Conservation (phyloP, 2,329 filamentous ascomycete species). For the Aureobasidium sp. region DNA sequence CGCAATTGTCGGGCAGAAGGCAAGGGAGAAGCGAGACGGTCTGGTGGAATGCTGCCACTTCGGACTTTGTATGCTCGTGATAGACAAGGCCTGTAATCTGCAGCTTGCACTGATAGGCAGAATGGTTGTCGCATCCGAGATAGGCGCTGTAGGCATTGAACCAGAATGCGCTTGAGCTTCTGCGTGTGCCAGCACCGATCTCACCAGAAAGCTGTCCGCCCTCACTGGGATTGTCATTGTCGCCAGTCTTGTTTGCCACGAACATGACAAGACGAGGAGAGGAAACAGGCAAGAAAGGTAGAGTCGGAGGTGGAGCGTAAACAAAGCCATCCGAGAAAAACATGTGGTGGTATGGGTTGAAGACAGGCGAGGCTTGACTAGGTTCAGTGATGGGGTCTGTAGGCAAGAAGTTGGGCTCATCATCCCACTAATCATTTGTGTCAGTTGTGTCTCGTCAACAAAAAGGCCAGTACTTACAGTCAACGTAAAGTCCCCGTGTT, state of each 20-base stretch:
- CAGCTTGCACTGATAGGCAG: conserved; percentile 35
- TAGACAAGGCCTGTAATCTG: conserved; percentile 42
- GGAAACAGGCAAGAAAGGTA: conserved; percentile 40
- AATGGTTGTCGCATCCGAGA: conserved; percentile 42
- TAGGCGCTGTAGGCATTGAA: conserved; percentile 43
- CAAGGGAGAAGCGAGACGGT: conserved; percentile 39
- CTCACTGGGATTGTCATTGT: conserved; percentile 25
- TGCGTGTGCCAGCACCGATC: conserved; percentile 40
- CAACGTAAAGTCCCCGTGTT: conserved; percentile 39
- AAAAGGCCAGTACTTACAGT: conserved; percentile 17
- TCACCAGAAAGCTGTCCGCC: conserved; percentile 37
- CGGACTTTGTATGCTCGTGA: conserved; percentile 27
- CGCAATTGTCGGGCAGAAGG: conserved; percentile 34
- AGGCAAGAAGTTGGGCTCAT: conserved; percentile 31
- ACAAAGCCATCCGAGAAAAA: conserved; percentile 46
- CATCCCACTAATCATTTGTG: conserved; percentile 26
- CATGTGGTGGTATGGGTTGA: conserved; percentile 45
- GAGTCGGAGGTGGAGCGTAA: conserved; percentile 39
- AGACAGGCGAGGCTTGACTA: conserved; percentile 35
- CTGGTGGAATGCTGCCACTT: conserved; percentile 32
- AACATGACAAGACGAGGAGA: conserved; percentile 43
- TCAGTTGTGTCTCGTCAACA: conserved; percentile 23
- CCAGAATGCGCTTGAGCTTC: conserved; percentile 40
- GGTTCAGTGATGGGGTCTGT: conserved; percentile 27
- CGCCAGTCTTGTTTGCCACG: conserved; percentile 31